Percentiles rank a stretch among this genome's conserved stretches.
Conservation (phyloP, 176 grass and related monocot genomes). For the Elymus sibiricus region DNA sequence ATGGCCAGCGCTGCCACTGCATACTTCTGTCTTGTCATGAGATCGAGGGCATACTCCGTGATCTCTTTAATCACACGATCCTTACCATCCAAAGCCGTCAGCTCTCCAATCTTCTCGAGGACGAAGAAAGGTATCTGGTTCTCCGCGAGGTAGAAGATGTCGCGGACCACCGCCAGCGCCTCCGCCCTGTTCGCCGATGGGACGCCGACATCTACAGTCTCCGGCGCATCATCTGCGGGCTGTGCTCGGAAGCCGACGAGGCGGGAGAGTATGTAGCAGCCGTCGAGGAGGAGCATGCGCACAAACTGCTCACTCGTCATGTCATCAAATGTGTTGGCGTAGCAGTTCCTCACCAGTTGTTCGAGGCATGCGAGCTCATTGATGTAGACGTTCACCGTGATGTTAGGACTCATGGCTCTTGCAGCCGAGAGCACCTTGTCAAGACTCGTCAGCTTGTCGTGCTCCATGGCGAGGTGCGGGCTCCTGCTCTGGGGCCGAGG, state of each 20-base stretch:
- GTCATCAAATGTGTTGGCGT: neutral
- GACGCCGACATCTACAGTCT: neutral
- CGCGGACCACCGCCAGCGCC: neutral
- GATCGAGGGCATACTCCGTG: fast-evolving
- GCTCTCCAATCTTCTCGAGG: neutral
- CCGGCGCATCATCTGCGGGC: neutral
- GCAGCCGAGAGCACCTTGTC: neutral
- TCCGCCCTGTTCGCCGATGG: neutral
- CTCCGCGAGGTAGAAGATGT: conserved; percentile 21
- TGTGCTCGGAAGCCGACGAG: neutral
- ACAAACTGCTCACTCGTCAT: neutral
- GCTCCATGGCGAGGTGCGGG: neutral
- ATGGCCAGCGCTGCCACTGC: neutral
- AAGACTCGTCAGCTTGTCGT: neutral
- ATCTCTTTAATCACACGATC: neutral
- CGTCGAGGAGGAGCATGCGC: conserved; percentile 31
- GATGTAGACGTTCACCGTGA: neutral
- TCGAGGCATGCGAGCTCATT: neutral
- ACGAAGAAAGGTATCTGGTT: conserved; percentile 38
- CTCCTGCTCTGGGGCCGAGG: neutral
- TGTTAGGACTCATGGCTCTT: neutral
- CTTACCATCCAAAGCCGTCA: neutral
- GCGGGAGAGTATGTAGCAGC: neutral
- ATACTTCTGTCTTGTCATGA: neutral
- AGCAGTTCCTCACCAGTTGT: neutral